Base-by-base conservation (phyloP, 305 asterid species). In the Fraxinus albicans region DNA sequence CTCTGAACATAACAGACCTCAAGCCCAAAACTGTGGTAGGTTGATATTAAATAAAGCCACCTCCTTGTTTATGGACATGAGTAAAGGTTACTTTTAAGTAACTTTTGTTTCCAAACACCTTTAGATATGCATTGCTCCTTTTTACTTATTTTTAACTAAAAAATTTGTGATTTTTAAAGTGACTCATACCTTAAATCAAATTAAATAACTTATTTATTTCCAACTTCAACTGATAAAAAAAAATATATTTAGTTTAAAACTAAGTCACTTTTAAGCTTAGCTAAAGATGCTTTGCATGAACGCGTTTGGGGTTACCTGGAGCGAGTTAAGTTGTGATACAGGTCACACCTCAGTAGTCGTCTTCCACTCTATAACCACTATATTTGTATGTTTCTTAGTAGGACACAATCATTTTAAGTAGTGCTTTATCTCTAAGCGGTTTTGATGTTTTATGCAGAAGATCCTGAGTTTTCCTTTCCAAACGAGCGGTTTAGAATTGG, bases 401-500 rank as follows among this genome's bases (percentile, higher is more conserved):
- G 67, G 65, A 12, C 12, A 21, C 12, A 69, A 60, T 73, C 78
- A 58, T 7, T 63, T 27, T 82, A 55, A 9, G 13, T 79, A 58
- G 63, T 77, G 70, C 40, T 50, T 85, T 80, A 75, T 86, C 80
- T 88, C 81, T 73, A 73, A 81, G 65, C 42, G 72, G 80, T 77
- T 78, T 55, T 83, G 50, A 19, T 89, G 77, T 79, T 80, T 86
- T 84, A 35, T 81, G 87, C 94, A 92, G 97, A 83, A 83, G 94
- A 91, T 83, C 84, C 81, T 8, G 93, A 88, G 77, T 90, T 92
- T 84, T 85, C 89, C 73, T 87, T 96, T 84, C 96, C 98, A 29
- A 94, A 88, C 84, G 92, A 91, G 84, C 82, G 77, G 73, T 96
- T 96, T 86, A 90, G 97, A 91, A 87, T 95, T 86, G 99, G 98